Evolutionary conservation across 768 basidiomycete species (phyloP), one percentile per base, ranked within the genome.

Genomic region (Mycena pura): DNA sequence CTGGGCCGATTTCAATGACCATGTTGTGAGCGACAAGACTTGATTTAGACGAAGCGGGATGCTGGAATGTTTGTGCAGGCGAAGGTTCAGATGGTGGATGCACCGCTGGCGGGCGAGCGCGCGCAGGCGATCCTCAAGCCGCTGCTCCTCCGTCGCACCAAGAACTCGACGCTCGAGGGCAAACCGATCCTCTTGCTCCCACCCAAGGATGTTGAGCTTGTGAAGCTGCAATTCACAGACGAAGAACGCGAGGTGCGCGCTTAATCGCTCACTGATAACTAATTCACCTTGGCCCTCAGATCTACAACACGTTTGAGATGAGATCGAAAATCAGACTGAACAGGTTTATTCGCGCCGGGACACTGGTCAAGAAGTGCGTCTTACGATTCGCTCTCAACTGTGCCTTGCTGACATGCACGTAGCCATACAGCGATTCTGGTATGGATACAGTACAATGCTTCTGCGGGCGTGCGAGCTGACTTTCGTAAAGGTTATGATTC

Each of bases 221-320:
- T 85, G 15, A 80, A 75, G 50, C 75, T 91, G 8, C 74, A 87
- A 41, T 92, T 94, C 68, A 83, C 86, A 48, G 83, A 86, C 45
- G 94, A 94, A 72, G 85, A 85, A 61, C 95, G 96, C 84, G 98
- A 98, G 87, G 95, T 91, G 51, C 5, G 49, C n/a, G 28, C 45
- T 14, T 57, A 2, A 11, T 41, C 36, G 6, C 31, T 25, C 13
- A 14, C 25, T 25, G 25, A 28, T 39, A n/a, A n/a, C 22, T 19
- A n/a, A 28, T 29, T 17, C 19, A 31, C 44, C 7, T 19, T 57
- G 24, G 49, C 27, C n/a, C 57, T 38, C 8, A 86, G 85, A 68
- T 88, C 9, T 89, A 89, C 63, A 80, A 86, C 63, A 76, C 76
- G 11, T 83, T 87, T 45, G 87, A 88, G 71, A 80, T 78, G 67